These are phyloP conservation scores for Tetradesmus lagerheimii DNA, from an alignment of 139 green algal species.

Conservation along the genomic window DNA sequence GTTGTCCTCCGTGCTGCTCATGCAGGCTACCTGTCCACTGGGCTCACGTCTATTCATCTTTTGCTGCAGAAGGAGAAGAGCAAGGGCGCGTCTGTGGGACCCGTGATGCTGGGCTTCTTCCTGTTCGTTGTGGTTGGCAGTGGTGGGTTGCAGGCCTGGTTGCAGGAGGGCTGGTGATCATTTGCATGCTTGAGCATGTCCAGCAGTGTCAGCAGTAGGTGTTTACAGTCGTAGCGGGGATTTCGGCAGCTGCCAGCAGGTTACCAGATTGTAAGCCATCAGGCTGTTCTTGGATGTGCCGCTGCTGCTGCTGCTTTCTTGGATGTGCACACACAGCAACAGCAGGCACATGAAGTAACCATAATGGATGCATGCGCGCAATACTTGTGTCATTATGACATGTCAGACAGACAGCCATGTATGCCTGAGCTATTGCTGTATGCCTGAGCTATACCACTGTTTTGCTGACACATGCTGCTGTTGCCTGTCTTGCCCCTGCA, in stretches of 20 bases:
- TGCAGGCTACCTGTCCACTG: not conserved
- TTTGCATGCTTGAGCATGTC: not conserved
- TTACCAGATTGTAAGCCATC: not conserved
- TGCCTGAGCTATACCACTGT: not conserved
- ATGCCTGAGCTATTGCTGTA: not conserved
- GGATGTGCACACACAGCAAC: not conserved
- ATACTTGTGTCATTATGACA: not conserved
- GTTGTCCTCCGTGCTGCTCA: not conserved
- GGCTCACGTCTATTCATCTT: not conserved
- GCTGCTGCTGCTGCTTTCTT: not conserved
- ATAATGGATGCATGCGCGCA: no score
- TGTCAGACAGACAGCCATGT: not conserved
- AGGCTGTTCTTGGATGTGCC: not conserved
- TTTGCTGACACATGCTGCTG: not conserved
- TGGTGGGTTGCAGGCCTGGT: slow-evolving; percentile 54
- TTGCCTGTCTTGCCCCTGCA: not conserved
- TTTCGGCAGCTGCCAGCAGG: no score
- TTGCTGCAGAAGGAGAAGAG: slow-evolving; percentile 60
- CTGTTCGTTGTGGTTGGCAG: slow-evolving; percentile 84
- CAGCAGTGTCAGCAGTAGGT: no score
- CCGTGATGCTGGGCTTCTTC: slow-evolving; percentile 85
- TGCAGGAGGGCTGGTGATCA: not conserved
- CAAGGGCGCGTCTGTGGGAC: slow-evolving; percentile 67
- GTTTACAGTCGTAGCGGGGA: no score
- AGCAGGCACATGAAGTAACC: no score